Percentiles rank a stretch among this genome's conserved stretches.
Evolutionary conservation across 108 stramenopile genomes (phyloP).

Genomic region (Pseudonitzschia multiseries): DNA sequence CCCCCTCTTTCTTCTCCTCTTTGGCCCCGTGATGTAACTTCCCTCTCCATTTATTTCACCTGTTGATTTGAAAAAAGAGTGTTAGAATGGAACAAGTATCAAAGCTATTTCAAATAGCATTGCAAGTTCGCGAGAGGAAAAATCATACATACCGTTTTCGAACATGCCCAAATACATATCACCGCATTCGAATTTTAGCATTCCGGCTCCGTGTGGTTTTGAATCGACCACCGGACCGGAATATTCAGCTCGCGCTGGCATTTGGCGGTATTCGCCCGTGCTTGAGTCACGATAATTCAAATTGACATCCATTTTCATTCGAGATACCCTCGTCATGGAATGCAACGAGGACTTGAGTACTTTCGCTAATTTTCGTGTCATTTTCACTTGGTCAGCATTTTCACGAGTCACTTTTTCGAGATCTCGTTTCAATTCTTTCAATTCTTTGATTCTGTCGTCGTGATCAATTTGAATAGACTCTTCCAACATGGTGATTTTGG

Average conservation of each 20-base stretch:
- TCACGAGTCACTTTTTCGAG: conserved; percentile 2
- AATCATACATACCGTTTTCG: background rate
- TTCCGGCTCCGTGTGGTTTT: conserved; percentile 10
- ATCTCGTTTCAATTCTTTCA: conserved; percentile 9
- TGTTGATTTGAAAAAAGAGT: background rate
- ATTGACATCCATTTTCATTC: conserved; percentile 13
- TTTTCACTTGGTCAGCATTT: conserved; percentile 2
- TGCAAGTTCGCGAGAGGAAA: background rate
- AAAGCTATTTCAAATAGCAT: background rate
- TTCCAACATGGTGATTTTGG: background rate
- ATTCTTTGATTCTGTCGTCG: background rate
- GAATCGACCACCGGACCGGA: conserved; percentile 1
- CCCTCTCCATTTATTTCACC: conserved; percentile 10
- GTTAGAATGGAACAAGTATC: background rate
- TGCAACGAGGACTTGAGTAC: background rate
- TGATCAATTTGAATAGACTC: background rate
- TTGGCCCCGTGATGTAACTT: background rate
- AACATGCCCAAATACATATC: conserved; percentile 16
- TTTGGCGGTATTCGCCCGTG: background rate
- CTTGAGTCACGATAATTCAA: background rate
- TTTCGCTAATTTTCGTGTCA: background rate
- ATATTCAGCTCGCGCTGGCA: conserved; percentile 4
- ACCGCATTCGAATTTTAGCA: conserved; percentile 2
- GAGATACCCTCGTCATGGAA: conserved; percentile 7
- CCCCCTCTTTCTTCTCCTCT: background rate